Base-by-base conservation (phyloP, 2,329 filamentous ascomycete species). In the Drechslera avenae region DNA sequence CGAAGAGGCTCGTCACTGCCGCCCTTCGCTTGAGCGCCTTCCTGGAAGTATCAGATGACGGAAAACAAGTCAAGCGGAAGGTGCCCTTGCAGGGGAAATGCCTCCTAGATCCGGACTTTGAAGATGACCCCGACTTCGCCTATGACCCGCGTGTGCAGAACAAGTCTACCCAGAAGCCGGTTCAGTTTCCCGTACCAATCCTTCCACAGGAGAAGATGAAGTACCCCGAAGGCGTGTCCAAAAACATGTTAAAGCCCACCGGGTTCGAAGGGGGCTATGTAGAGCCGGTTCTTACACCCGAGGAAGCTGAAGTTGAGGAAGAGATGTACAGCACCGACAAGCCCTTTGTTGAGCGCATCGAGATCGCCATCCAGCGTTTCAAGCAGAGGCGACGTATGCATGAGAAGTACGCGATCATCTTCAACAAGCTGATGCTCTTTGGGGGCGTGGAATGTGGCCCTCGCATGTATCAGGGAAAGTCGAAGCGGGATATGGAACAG, bases 341-440 rank as follows among this genome's bases (percentile, higher is more conserved):
- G 39, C 46, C 65, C 2, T 76, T 79, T 47, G 59, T 68, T 21
- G 89, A 88, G 48, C 90, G 94, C 39, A 90, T 97, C 33, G 87
- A 97, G 67, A 83, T 86, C 19, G 94, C 90, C 39, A 88, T 97
- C 46, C 86, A 91, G 59, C 87, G 91, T 12, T 99, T 87, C 75
- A 85, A 88, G 55, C 80, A 83, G 30, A 88, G 86, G 39, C 88
- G 92, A 26, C 91, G 89, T 58, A 82, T 96, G 51, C 83, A 88
- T 51, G 72, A 78, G 10, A 78, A 84, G 3, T 85, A 85, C 18
- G 72, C 78, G 4, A 77, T 81, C 14, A 76, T 91, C 28, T 94
- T 99, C 74, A 81, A 84, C 64, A 89, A 89, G 57, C 96, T 94
- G 67, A 83, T 97, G 50, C 81, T 84, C 30, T 87, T 93, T 36